phyloP scores from a whole-genome alignment of 352 stramenopile genomes.

The Phytophthora brassicae region DNA sequence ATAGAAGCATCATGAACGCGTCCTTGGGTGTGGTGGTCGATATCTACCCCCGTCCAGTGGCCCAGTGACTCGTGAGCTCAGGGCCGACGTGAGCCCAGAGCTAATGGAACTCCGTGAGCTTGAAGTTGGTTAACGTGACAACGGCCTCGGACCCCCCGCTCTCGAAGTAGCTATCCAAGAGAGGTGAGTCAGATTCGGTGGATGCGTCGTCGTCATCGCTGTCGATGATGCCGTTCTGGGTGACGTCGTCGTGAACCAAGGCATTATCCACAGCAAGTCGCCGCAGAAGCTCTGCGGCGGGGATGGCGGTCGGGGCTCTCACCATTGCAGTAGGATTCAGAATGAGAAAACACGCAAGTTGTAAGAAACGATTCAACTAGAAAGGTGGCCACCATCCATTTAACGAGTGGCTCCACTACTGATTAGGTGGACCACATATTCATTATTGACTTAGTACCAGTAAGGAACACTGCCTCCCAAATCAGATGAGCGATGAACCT shows the following conservation, averaged over 20 bases:
- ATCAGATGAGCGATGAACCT: no score
- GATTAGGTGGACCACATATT: no score
- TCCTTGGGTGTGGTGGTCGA: background rate
- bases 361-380: no score
- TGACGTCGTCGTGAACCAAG: background rate
- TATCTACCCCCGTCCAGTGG: background rate
- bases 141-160: slow-evolving; percentile 4
- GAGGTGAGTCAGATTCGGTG: background rate
- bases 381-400: no score
- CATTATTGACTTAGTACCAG: no score
- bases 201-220: background rate
- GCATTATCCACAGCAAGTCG: background rate
- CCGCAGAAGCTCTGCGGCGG: background rate
- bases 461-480: no score
- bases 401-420: no score
- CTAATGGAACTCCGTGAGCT: slow-evolving; percentile 4
- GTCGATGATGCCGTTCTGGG: background rate
- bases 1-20: slow-evolving; percentile 7
- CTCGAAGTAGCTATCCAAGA: slow-evolving; percentile 7
- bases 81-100: background rate
- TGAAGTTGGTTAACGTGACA: slow-evolving; percentile 7
- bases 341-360: no score
- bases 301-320: no score
- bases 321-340: slow-evolving; percentile 4
- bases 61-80: slow-evolving; percentile 7